phyloP scores from a whole-genome alignment of 1,139 yeast genomes.

The Yarrowia galli region DNA sequence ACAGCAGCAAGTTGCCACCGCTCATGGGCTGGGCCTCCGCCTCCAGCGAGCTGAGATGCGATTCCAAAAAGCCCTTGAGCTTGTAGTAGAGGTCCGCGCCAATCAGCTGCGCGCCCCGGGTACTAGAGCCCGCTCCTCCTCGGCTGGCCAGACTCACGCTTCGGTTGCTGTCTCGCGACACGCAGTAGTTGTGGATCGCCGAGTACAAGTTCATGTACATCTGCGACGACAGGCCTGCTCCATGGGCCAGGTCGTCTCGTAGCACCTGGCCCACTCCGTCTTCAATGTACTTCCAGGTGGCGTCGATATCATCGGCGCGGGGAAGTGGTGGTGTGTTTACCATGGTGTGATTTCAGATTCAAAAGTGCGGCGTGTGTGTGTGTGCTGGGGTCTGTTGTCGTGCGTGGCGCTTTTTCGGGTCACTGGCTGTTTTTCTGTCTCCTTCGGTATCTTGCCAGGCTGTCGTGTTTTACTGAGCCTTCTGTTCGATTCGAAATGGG shows the following conservation, averaged over 20 bases:
- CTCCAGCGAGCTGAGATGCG: slow-evolving; percentile 62
- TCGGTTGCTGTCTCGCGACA: slow-evolving; percentile 70
- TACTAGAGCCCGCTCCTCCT: slow-evolving; percentile 39
- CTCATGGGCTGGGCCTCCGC: slow-evolving; percentile 43
- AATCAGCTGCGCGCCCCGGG: slow-evolving; percentile 59
- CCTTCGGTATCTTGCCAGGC: too few species aligned
- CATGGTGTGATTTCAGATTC: slow-evolving; percentile 1
- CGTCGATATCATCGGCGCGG: slow-evolving; percentile 45
- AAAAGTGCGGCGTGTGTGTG: too few species aligned
- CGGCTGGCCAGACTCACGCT: slow-evolving; percentile 43
- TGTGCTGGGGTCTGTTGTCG: too few species aligned
- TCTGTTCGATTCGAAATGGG: background rate
- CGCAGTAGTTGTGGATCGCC: slow-evolving; percentile 93
- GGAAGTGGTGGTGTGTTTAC: slow-evolving; percentile 43
- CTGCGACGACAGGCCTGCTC: slow-evolving; percentile 46
- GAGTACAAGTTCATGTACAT: slow-evolving; percentile 58
- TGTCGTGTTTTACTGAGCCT: too few species aligned
- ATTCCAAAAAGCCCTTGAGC: slow-evolving; percentile 68
- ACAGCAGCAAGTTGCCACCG: slow-evolving; percentile 76
- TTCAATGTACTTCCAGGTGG: slow-evolving; percentile 52
- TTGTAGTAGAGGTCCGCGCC: slow-evolving; percentile 89
- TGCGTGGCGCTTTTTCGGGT: background rate
- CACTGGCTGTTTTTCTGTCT: background rate
- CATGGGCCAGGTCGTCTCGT: slow-evolving; percentile 51
- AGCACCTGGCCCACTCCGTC: slow-evolving; percentile 53